Evolutionary conservation across 2,329 filamentous ascomycete species (phyloP).

Genomic region (Penicillium verrucosum): DNA sequence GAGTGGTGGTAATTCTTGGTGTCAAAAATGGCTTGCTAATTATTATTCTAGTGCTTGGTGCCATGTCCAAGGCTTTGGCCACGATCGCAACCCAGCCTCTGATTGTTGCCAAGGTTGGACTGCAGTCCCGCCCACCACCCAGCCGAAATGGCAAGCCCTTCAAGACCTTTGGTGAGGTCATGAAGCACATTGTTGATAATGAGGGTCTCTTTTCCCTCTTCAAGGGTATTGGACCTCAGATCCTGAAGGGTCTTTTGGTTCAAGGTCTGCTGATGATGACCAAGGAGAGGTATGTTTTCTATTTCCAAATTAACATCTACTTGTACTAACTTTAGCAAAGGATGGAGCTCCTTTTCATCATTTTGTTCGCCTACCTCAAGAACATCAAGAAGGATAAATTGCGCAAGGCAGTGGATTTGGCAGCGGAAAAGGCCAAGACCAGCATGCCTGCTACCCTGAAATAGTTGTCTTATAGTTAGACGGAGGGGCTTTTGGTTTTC

Average conservation of each 20-base stretch:
- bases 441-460: conserved; percentile 49
- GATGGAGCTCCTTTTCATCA: conserved; percentile 82
- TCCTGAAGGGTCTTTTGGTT: conserved; percentile 86
- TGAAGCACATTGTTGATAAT: conserved; percentile 86
- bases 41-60: conserved; percentile 68
- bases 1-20: conserved; percentile 43
- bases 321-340: conserved; percentile 42
- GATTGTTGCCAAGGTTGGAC: conserved; percentile 94
- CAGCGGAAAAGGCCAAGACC: conserved; percentile 60
- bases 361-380: conserved; percentile 78
- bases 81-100: conserved; percentile 91
- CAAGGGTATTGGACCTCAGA: conserved; percentile 93
- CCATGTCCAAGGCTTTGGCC: conserved; percentile 86
- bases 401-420: conserved; percentile 62
- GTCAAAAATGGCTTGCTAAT: conserved; percentile 12
- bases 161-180: conserved; percentile 88
- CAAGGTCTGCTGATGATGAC: conserved; percentile 99
- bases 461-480: conserved; percentile 29
- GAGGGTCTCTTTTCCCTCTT: conserved; percentile 83
- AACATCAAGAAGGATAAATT: conserved; percentile 68
- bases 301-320: neutral
- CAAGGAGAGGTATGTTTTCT: conserved; percentile 71
- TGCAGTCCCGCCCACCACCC: conserved; percentile 89
- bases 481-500: conserved; percentile 4
- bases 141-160: conserved; percentile 84